Evolutionary conservation across 345 rosid genomes (phyloP).

Genomic region (Arabis alpina): DNA sequence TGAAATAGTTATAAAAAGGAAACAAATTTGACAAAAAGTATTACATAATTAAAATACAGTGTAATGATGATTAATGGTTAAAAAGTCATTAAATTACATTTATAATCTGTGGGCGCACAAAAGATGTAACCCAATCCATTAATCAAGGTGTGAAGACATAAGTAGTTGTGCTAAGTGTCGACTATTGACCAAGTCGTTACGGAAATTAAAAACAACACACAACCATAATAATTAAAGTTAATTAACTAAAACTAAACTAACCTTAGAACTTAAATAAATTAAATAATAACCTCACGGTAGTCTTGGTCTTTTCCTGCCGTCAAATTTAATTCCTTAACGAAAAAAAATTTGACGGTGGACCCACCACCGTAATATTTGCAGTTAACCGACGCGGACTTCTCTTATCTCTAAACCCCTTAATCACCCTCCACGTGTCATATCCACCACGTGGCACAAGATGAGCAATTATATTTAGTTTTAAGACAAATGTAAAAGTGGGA

Average conservation of each 20-base stretch:
- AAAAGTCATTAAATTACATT: background rate
- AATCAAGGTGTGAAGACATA: constrained; percentile 39
- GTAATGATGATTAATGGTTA: constrained; percentile 10
- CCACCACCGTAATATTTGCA: constrained; percentile 27
- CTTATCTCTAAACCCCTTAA: constrained; percentile 11
- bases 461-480: no score
- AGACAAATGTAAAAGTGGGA: constrained; percentile 6
- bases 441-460: constrained; percentile 15
- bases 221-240: constrained; percentile 1
- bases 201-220: background rate
- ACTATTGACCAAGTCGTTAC: constrained; percentile 32
- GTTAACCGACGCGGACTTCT: constrained; percentile 21
- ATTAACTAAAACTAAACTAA: background rate
- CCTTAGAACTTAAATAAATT: background rate
- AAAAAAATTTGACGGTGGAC: constrained; percentile 26
- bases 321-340: constrained; percentile 21
- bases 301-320: constrained; percentile 34
- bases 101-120: background rate
- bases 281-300: constrained; percentile 25
- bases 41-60: background rate
- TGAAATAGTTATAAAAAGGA: no score
- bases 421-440: background rate
- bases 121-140: constrained; percentile 24
- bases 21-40: no score
- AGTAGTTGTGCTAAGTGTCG: constrained; percentile 30